Conservation (phyloP, 345 rosid species). For the Populus tremula region DNA sequence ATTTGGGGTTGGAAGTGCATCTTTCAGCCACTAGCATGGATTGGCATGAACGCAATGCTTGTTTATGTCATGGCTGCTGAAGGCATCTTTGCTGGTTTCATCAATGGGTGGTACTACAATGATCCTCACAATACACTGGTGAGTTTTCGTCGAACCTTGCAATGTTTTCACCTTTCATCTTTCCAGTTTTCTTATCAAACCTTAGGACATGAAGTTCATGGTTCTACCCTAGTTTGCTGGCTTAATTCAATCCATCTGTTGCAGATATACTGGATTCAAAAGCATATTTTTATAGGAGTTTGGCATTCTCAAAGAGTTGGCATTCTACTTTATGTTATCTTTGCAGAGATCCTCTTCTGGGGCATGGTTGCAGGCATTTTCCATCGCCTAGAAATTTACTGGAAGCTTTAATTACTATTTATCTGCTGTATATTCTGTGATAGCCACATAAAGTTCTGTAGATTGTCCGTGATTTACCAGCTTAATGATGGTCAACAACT, state of each 20-base stretch:
- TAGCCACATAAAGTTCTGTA: neutral
- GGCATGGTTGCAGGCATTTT: constrained; percentile 52
- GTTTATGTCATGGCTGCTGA: constrained; percentile 97
- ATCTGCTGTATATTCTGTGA: neutral
- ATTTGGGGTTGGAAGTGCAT: constrained; percentile 39
- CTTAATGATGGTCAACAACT: neutral
- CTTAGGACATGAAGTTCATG: neutral
- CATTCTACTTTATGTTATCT: constrained; percentile 61
- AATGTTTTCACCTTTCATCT: neutral
- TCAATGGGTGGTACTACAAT: constrained; percentile 80
- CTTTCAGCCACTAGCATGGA: constrained; percentile 76
- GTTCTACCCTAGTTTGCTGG: no score
- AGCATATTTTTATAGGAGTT: constrained; percentile 55
- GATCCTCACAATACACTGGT: constrained; percentile 75
- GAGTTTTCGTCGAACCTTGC: neutral
- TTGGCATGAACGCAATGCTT: constrained; percentile 92
- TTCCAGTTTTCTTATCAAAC: neutral
- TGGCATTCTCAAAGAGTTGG: constrained; percentile 67
- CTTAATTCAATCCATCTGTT: neutral
- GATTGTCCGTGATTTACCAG: neutral
- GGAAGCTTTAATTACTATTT: constrained; percentile 58
- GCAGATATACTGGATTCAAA: constrained; percentile 69
- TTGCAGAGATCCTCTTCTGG: constrained; percentile 79
- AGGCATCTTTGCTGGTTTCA: constrained; percentile 79
- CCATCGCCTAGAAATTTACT: constrained; percentile 50